Evolutionary conservation across 2,329 filamentous ascomycete genomes (phyloP).

Genomic region (Colletotrichum shisoi): DNA sequence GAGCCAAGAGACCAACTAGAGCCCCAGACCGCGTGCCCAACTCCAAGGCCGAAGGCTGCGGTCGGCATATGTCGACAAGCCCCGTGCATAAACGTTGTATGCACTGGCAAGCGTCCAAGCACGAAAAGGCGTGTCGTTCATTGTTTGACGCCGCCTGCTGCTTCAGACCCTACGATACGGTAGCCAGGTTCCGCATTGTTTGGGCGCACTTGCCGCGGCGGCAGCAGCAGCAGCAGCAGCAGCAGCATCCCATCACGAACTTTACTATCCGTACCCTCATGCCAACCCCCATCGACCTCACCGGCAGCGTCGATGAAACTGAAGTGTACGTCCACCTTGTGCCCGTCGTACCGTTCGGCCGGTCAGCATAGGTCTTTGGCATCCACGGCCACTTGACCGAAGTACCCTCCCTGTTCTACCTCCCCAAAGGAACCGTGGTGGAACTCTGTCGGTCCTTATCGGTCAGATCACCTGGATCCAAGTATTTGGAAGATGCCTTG

Average conservation of each 20-base stretch:
- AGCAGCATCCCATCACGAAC: neutral
- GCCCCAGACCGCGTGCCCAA: neutral
- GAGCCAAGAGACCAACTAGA: neutral
- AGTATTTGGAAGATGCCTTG: conserved; percentile 21
- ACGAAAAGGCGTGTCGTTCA: neutral
- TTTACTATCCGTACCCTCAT: neutral
- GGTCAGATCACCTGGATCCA: conserved; percentile 5
- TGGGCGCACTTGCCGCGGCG: neutral
- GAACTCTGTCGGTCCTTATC: conserved; percentile 30
- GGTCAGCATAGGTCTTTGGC: conserved; percentile 34
- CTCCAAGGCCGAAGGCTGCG: neutral
- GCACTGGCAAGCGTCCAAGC: neutral
- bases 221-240: too few species aligned
- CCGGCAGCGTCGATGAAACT: conserved; percentile 24
- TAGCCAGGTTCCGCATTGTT: neutral
- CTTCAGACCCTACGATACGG: neutral
- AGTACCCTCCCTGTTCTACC: conserved; percentile 27
- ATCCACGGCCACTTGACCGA: conserved; percentile 18
- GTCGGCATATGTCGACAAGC: conserved; percentile 15
- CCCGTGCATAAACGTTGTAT: conserved; percentile 10
- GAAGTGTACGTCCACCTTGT: neutral
- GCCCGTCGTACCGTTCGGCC: neutral
- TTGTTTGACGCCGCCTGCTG: neutral
- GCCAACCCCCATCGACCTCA: neutral
- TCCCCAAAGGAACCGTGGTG: conserved; percentile 34